Evolutionary conservation across 2,329 filamentous ascomycete species (phyloP).

Genomic region (Beauveria varroae): DNA sequence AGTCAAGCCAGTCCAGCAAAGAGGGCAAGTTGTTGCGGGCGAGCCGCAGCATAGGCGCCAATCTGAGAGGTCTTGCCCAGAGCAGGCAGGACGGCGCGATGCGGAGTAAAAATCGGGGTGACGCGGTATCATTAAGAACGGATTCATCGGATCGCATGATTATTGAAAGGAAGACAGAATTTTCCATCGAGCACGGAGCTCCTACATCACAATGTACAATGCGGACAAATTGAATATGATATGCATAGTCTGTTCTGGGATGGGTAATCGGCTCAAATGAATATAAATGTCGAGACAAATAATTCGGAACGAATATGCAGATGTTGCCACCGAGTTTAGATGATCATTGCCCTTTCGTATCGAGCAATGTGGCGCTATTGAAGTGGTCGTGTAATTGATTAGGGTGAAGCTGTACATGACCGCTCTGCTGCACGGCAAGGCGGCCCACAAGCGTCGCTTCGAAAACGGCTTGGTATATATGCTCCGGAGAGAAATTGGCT

Average conservation of each 20-base stretch:
- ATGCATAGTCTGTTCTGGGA: too few species aligned
- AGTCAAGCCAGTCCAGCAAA: neutral
- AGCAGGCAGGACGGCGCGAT: neutral
- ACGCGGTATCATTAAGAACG: neutral
- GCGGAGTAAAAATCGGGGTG: neutral
- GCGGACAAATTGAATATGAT: too few species aligned
- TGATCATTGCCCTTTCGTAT: too few species aligned
- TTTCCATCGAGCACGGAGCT: neutral
- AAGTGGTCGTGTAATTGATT: neutral
- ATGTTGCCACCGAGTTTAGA: too few species aligned
- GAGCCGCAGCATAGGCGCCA: neutral
- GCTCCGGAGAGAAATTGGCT: too few species aligned
- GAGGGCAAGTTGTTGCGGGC: neutral
- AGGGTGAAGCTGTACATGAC: neutral
- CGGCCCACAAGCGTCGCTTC: too few species aligned
- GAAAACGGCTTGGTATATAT: too few species aligned
- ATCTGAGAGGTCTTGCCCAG: neutral
- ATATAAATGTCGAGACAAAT: too few species aligned
- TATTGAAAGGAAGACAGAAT: slow-evolving; percentile 6
- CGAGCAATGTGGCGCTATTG: too few species aligned
- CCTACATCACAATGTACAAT: neutral
- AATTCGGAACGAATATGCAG: too few species aligned
- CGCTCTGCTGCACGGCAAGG: too few species aligned
- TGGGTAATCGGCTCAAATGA: too few species aligned
- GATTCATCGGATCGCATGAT: slow-evolving; percentile 4